Evolutionary conservation across 495 filamentous ascomycete genomes (phyloP), one percentile per base, ranked within the genome.

Genomic region (Podospora comata): DNA sequence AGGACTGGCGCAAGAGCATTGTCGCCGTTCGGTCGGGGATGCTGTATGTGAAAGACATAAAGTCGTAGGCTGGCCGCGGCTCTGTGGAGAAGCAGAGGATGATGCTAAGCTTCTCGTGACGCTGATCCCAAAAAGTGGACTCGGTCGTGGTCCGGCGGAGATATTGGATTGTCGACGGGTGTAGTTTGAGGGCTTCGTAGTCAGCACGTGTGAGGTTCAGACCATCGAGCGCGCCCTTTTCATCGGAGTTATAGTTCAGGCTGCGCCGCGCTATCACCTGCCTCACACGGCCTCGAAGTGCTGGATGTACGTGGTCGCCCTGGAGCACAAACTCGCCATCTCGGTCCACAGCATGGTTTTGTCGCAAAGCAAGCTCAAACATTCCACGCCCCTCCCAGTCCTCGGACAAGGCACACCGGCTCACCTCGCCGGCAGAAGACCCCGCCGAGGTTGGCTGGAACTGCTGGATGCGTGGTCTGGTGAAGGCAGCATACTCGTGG

Each of bases 11-110:
- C 64, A 78, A 69, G 1, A 78, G 65, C 34, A 75, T 73, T 1
- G 74, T 78, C 2, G 75, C 61, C 2, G 72, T 74, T 53, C 68
- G 70, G 5, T 71, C 71, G 18, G 69, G 69, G 11, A 78, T 58
- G 44, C 68, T 73, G 64, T 78, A 78, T 9, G 73, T 74, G 73
- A 78, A 75, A 7, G 76, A 78, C 26, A 78, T 72, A 65, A 78
- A 78, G 69, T 78, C 76, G 28, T 73, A 78, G 7, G 75, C 73
- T n/a, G 76, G 74, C 30, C 72, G 74, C 15, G 76, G 75, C 57
- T 72, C 74, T 19, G 75, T 75, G 34, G 75, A 75, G 67, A 78
- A 78, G 58, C 73, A 73, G 64, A 78, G 71, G 27, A 76, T 75
- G 48, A 78, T 60, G 65, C 65, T 67, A 58, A 67, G 58, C 28